Evolutionary conservation across 192 early-diverging fungal species (phyloP).

Genomic region (Coemansia asiatica): DNA sequence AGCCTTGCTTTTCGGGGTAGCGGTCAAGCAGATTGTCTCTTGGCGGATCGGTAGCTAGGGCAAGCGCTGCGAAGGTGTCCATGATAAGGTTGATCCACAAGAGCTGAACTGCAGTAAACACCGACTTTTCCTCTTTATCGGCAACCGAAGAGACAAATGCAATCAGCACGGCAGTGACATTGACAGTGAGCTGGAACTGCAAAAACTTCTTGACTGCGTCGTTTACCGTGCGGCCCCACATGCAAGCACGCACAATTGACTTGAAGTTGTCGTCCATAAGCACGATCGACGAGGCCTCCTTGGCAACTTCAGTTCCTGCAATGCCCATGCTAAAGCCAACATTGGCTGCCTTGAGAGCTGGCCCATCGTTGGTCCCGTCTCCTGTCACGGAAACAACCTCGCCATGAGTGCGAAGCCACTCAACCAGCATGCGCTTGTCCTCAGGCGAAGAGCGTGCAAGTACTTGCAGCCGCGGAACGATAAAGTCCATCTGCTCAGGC

Average conservation of each 20-base stretch:
- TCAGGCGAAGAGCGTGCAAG: slow-evolving; percentile 91
- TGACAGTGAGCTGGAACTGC: slow-evolving; percentile 99
- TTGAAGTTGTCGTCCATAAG: slow-evolving; percentile 99
- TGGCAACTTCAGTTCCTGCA: slow-evolving; percentile 98
- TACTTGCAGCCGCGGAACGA: slow-evolving; percentile 92
- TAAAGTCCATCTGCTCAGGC: slow-evolving; percentile 80
- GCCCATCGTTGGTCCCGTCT: slow-evolving; percentile 99
- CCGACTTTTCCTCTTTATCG: slow-evolving; percentile 66
- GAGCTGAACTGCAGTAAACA: slow-evolving; percentile 94
- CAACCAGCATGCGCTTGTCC: slow-evolving; percentile 95
- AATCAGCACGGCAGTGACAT: slow-evolving; percentile 83
- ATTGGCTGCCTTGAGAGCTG: slow-evolving; percentile 90
- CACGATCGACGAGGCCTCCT: slow-evolving; percentile 98
- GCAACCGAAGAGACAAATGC: slow-evolving; percentile 75
- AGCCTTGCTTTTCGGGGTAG: slow-evolving; percentile 76
- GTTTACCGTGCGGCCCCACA: slow-evolving; percentile 97
- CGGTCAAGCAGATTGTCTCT: slow-evolving; percentile 81
- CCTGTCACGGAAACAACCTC: slow-evolving; percentile 98
- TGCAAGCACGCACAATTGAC: slow-evolving; percentile 92
- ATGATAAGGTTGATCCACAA: slow-evolving; percentile 99
- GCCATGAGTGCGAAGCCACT: slow-evolving; percentile 80
- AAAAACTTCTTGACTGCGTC: slow-evolving; percentile 98
- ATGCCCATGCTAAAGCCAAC: slow-evolving; percentile 99
- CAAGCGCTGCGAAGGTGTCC: slow-evolving; percentile 98
- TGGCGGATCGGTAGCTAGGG: slow-evolving; percentile 94